Evolutionary conservation across 192 early-diverging fungal species (phyloP), one percentile per base, ranked within the genome.

Genomic region (Coemansia sp.): DNA sequence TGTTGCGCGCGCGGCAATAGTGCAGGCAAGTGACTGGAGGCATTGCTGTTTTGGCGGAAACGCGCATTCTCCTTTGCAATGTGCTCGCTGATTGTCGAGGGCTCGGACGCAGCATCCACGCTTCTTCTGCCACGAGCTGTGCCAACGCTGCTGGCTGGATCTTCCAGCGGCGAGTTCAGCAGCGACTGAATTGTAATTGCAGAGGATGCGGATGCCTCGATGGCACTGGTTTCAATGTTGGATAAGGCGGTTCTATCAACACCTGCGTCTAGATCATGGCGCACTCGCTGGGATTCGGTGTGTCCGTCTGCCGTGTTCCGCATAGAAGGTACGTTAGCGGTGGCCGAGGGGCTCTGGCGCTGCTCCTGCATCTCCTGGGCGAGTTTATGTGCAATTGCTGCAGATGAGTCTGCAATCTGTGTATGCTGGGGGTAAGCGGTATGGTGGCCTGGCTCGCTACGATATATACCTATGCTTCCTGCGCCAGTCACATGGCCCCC

Each of bases 31-130:
- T 63, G 64, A 19, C 64, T 54, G 17, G 71, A 70, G 2, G 68
- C 74, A 7, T 40, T 53, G 62, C 79, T 76, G 50, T 76, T 68
- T 64, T 67, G 70, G 55, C 68, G 79, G 53, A 68, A 75, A 60
- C 79, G 79, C 37, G 73, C 79, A 13, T 81, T 81, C 51, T 81
- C 79, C 16, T 81, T 81, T 44, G 70, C 79, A 40, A 81, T 76
- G 51, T 76, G 74, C 49, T 76, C 67, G 61, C 64, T 70, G 10
- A 81, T 72, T 12, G 78, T 70, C 14, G 71, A 67, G 2, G 67
- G 42, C 16, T 67, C 65, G 10, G 65, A 63, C 10, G 68, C 46
- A 11, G 49, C 63, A 16, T 56, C 68, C 0, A 50, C 9, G 63
- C 63, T 61, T 14, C 43, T 13, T 13, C 63, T 43, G 48, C 63